Base-by-base conservation (phyloP, 2,329 filamentous ascomycete genomes). In the Diaporthe velutina region DNA sequence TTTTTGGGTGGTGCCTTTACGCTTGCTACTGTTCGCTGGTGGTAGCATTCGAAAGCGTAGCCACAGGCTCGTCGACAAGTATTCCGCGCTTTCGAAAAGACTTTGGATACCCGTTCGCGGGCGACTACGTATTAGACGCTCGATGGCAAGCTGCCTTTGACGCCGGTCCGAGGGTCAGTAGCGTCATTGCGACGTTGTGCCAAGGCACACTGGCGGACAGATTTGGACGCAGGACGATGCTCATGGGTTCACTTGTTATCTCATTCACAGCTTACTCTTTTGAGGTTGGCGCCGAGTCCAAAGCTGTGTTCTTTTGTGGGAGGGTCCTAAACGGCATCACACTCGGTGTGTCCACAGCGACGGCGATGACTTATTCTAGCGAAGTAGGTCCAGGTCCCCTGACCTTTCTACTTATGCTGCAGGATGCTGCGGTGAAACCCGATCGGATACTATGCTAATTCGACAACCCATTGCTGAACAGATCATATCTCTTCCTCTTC, bases 61-160 rank as follows among this genome's bases (percentile, higher is more conserved):
- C 84, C 30, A 78, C 82, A 4, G 84, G 84, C 8, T 84, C 79
- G 70, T 82, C 86, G 33, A 80, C 86, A 54, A 82, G 84, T 30
- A 84, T 87, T n/a, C 85, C 85, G 2, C 75, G 84, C 71, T 87
- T 87, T 77, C 81, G 85, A 45, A 82, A 86, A 74, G 85, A 87
- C 76, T 87, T 87, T 77, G 85, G 85, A 0, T 77, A 80, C 58
- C 71, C 77, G 9, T 84, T 80, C 58, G 80, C 82, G 1, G 83
- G 80, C 0, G 78, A 78, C 72, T 86, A 84, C 79, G 84, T 86
- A 9, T 78, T 87, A 12, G 78, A 83, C 19, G 82, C 84, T 4
- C 81, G 83, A 22, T 88, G 86, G 86, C 85, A 88, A 76, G 82
- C 80, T 28, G 85, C 85, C 7, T 86, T 87, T 75, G 81, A 82